A percentile compares a stretch with the other conserved stretches of the same genome.
These are phyloP conservation scores for Dothideomycetes sp. DNA, from an alignment of 2,329 filamentous ascomycete genomes.

Conservation along the genomic window DNA sequence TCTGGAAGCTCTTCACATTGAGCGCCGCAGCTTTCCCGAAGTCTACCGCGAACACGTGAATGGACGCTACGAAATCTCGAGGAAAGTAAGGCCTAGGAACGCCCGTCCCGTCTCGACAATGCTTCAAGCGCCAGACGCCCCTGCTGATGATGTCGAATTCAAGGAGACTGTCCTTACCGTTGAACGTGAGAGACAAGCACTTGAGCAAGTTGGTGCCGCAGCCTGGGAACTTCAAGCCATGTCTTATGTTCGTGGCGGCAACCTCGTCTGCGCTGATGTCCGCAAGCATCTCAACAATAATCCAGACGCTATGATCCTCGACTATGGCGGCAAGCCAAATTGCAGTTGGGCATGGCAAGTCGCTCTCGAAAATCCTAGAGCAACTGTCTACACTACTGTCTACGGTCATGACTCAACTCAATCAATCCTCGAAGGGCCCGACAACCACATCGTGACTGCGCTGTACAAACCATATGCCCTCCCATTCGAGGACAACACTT, in stretches of 20 bases:
- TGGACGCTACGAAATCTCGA: conserved; percentile 71
- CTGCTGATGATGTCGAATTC: conserved; percentile 30
- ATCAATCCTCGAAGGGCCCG: conserved; percentile 68
- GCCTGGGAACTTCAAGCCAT: conserved; percentile 56
- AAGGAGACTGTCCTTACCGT: conserved; percentile 26
- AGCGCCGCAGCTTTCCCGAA: conserved; percentile 63
- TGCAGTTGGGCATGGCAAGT: conserved; percentile 97
- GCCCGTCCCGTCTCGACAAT: conserved; percentile 38
- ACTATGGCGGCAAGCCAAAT: conserved; percentile 73
- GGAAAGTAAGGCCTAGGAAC: conserved; percentile 33
- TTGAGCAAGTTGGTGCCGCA: conserved; percentile 55
- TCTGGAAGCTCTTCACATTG: conserved; percentile 79
- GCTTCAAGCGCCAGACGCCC: conserved; percentile 20
- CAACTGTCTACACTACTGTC: conserved; percentile 65
- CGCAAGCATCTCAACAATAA: conserved; percentile 27
- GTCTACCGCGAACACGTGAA: conserved; percentile 72
- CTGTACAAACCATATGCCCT: conserved; percentile 57
- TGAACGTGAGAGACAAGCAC: conserved; percentile 74
- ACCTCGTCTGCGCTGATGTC: conserved; percentile 48
- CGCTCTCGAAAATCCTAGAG: conserved; percentile 73
- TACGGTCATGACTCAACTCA: conserved; percentile 43
- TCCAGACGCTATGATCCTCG: conserved; percentile 59
- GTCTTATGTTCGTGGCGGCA: conserved; percentile 51
- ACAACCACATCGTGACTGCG: conserved; percentile 70
- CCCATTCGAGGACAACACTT: conserved; percentile 76